phyloP scores from a whole-genome alignment of 768 basidiomycete species.

The Dentipellis sp. region DNA sequence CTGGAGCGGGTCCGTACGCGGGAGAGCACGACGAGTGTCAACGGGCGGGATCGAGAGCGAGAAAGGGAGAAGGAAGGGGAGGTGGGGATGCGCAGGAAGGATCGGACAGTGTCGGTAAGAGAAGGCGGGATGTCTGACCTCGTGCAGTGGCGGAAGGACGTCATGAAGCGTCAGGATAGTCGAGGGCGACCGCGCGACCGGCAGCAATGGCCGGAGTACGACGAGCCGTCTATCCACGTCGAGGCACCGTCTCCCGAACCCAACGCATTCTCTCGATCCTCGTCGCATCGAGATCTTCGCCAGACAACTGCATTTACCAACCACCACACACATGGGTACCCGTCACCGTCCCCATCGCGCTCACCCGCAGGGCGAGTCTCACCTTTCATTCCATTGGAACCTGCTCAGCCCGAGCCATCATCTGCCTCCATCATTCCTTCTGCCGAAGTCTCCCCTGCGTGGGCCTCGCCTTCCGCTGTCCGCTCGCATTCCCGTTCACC shows the following conservation, averaged over 20 bases:
- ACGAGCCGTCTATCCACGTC: conserved; percentile 24
- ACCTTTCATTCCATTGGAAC: background rate
- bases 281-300: conserved; percentile 17
- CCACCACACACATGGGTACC: background rate
- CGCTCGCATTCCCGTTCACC: conserved; percentile 26
- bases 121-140: conserved; percentile 40
- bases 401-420: background rate
- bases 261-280: conserved; percentile 14
- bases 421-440: conserved; percentile 1
- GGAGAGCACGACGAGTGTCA: conserved; percentile 28
- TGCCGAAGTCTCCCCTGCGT: conserved; percentile 5
- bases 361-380: conserved; percentile 20
- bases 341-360: conserved; percentile 19
- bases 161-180: conserved; percentile 30
- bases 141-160: conserved; percentile 49
- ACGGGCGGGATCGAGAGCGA: conserved; percentile 16
- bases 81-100: conserved; percentile 20
- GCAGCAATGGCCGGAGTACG: conserved; percentile 25
- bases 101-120: conserved; percentile 29
- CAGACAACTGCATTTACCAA: background rate
- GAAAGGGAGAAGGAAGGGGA: conserved; percentile 1
- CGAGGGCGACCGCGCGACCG: conserved; percentile 61
- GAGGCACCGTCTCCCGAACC: conserved; percentile 22
- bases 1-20: conserved; percentile 48
- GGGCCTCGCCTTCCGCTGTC: background rate